Evolutionary conservation across 257 asterid species (phyloP).

Genomic region (Solanum ossicruentum): DNA sequence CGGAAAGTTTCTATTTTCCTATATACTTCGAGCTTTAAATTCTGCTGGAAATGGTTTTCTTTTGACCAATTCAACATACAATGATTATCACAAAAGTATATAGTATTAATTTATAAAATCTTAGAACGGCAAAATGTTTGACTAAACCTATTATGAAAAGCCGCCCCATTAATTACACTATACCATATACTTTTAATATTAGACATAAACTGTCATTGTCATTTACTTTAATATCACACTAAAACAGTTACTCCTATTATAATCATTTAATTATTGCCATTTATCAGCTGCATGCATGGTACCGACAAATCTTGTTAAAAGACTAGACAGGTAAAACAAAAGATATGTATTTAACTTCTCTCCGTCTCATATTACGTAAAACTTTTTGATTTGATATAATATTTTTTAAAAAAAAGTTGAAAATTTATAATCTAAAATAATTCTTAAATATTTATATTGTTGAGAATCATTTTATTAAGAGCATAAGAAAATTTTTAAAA

Average conservation of each 20-base stretch:
- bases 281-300: background rate
- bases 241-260: background rate
- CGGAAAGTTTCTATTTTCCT: background rate
- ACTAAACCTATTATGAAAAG: background rate
- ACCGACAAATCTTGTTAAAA: background rate
- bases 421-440: no score
- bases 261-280: background rate
- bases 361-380: no score
- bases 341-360: background rate
- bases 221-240: background rate
- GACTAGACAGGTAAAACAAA: background rate
- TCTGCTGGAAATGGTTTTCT: background rate
- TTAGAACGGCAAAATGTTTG: background rate
- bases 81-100: background rate
- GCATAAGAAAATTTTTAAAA: no score
- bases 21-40: background rate
- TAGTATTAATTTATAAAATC: background rate
- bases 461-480: no score
- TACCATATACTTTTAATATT: background rate
- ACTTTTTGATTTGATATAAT: no score
- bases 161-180: background rate
- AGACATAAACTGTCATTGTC: background rate
- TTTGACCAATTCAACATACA: constrained; percentile 9
- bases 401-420: no score
- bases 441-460: no score